Conservation (phyloP, 768 basidiomycete genomes). For the Auriscalpium vulgare region DNA sequence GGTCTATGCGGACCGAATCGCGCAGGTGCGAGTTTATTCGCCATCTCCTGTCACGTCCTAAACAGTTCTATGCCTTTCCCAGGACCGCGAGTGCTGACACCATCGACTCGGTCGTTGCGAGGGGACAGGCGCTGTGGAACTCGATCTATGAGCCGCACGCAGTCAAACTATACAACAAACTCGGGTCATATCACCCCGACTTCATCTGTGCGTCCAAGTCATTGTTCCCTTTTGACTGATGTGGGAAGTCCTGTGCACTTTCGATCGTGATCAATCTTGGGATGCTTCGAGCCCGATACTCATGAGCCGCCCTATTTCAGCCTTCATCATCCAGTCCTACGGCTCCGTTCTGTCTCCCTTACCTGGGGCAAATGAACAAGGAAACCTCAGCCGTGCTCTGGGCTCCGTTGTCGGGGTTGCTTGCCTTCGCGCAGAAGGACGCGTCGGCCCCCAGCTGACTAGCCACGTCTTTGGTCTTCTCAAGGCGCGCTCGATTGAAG, state of each 20-base stretch:
- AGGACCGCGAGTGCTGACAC: constrained; percentile 34
- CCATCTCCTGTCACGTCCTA: too few species aligned
- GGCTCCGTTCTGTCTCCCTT: constrained; percentile 71
- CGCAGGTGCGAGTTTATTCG: constrained; percentile 24
- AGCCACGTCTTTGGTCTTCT: constrained; percentile 89
- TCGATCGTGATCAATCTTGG: constrained; percentile 12
- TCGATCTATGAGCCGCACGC: constrained; percentile 86
- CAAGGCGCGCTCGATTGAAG: constrained; percentile 62
- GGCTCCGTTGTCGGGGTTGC: constrained; percentile 82
- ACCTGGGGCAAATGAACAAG: constrained; percentile 53
- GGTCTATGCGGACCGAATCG: constrained; percentile 55
- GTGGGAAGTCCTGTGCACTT: constrained; percentile 5
- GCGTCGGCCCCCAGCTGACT: constrained; percentile 79
- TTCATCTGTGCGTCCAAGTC: constrained; percentile 71
- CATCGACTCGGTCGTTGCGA: constrained; percentile 59
- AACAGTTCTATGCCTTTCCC: constrained; percentile 2
- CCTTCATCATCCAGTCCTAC: constrained; percentile 83
- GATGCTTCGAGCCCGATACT: constrained; percentile 1
- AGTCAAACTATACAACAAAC: constrained; percentile 82
- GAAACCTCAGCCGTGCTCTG: constrained; percentile 77
- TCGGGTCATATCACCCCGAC: constrained; percentile 86
- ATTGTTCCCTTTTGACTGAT: constrained; percentile 2
- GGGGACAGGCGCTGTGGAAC: constrained; percentile 72
- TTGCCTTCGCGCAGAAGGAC: constrained; percentile 74
- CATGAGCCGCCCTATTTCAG: constrained; percentile 29